Conservation (phyloP, 1,139 yeast species). For the Blastobotrys persicus region DNA sequence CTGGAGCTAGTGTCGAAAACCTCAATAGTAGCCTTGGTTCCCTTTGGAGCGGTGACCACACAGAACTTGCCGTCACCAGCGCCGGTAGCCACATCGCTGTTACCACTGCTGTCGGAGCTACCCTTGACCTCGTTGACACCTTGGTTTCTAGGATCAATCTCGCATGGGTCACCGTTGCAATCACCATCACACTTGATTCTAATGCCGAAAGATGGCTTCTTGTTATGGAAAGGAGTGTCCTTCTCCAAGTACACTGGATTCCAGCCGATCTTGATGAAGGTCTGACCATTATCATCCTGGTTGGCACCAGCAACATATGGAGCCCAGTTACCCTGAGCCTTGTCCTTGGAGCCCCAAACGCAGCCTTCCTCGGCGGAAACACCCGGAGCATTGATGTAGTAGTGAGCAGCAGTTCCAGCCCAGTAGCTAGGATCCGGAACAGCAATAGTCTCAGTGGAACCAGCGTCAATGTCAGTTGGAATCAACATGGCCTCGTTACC, state of each 20-base stretch:
- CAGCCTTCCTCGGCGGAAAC: slow-evolving; percentile 74
- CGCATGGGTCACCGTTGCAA: slow-evolving; percentile 76
- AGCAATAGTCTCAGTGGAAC: slow-evolving; percentile 54
- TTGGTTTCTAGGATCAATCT: slow-evolving; percentile 65
- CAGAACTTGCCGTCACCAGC: slow-evolving; percentile 76
- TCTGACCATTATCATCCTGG: slow-evolving; percentile 62
- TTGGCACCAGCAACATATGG: slow-evolving; percentile 93
- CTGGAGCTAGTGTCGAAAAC: slow-evolving; percentile 49
- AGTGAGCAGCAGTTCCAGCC: slow-evolving; percentile 76
- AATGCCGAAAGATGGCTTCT: slow-evolving; percentile 66
- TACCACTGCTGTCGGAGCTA: slow-evolving; percentile 41
- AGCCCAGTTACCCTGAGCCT: slow-evolving; percentile 84
- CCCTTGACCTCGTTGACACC: slow-evolving; percentile 59
- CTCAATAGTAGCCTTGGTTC: slow-evolving; percentile 67
- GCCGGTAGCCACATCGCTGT: slow-evolving; percentile 38
- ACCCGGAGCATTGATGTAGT: slow-evolving; percentile 84
- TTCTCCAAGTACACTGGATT: slow-evolving; percentile 77
- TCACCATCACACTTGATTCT: slow-evolving; percentile 67
- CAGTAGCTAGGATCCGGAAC: slow-evolving; percentile 73
- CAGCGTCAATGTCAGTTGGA: slow-evolving; percentile 63
- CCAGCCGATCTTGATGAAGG: slow-evolving; percentile 85
- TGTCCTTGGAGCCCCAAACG: slow-evolving; percentile 70
- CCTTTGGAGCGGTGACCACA: slow-evolving; percentile 70
- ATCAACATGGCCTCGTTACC: slow-evolving; percentile 93
- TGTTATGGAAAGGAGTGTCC: slow-evolving; percentile 49